phyloP scores from a whole-genome alignment of 1,284 basidiomycete genomes.

The Apiotrichum gamsii region DNA sequence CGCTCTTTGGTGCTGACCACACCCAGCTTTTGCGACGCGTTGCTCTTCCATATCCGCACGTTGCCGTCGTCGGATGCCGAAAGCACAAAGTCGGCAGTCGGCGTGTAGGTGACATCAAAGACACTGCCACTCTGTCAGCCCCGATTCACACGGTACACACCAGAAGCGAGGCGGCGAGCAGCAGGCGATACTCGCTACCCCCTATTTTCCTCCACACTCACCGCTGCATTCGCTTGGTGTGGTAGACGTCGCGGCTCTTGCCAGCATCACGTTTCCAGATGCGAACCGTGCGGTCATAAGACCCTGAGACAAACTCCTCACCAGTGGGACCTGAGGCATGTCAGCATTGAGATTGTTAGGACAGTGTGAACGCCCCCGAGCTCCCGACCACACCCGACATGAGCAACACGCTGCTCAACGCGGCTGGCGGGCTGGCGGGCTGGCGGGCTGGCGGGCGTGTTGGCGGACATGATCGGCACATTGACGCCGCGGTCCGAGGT shows the following conservation, averaged over 20 bases:
- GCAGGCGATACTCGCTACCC: no score
- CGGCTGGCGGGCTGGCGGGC: no score
- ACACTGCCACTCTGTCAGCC: no score
- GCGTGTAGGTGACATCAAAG: conserved; percentile 63
- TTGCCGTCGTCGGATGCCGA: conserved; percentile 97
- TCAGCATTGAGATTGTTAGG: background rate
- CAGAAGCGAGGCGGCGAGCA: no score
- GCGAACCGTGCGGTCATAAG: conserved; percentile 90
- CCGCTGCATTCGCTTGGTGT: conserved; percentile 99
- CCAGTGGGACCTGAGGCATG: conserved; percentile 67
- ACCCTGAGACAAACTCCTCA: conserved; percentile 90
- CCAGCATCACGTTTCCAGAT: conserved; percentile 89
- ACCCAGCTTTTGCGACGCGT: conserved; percentile 87
- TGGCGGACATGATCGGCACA: no score
- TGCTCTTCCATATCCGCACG: conserved; percentile 92
- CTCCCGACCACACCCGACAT: conserved; percentile 17
- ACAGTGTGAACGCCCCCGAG: no score
- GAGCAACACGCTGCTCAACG: no score
- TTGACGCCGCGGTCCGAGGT: conserved; percentile 26
- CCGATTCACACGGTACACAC: no score
- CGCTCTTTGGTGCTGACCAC: conserved; percentile 86
- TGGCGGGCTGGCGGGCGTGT: no score
- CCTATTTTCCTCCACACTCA: no score
- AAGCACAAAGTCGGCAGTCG: conserved; percentile 86
- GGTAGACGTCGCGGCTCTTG: conserved; percentile 82